Base-by-base conservation (phyloP, 331 rosid species). In the Quercus phellos region DNA sequence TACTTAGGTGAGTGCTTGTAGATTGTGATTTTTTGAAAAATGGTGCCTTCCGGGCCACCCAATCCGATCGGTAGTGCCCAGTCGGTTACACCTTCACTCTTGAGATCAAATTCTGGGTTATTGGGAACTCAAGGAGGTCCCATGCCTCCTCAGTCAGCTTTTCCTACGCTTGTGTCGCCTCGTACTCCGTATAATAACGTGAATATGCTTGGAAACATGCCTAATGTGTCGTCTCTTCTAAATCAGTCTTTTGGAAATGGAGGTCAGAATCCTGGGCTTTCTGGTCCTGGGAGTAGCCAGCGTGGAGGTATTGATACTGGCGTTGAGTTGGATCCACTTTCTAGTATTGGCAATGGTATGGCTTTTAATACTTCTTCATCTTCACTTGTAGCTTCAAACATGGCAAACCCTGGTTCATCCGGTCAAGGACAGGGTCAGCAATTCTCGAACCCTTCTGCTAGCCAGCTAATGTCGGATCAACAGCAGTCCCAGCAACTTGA, bases 41-140 rank as follows among this genome's bases (percentile, higher is more conserved):
- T 94, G 98, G 92, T 89, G 75, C 93, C 93, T 58, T 93, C 93
- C 77, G 98, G 98, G 90, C 92, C 89, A 72, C 89, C 97, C 80
- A 83, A 92, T 75, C 92, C 89, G 6, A 88, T 92, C 75, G 96
- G 98, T 78, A 90, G 94, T 81, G 70, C 96, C 88, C 98, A 89
- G 80, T 91, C 99, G 77, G 94, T 95, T 70, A 64, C 96, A 0
- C 89, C 98, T 30, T 90, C 98, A 6, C 94, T 89, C 69, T 73
- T 92, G 93, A 89, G 98, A 79, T 83, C 96, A 0, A 92, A 92
- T 82, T 94, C 98, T 6, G 98, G 93, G 81, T 83, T 94, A 89
- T 30, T 90, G 84, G 96, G 93, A 59, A 90, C 84, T 84, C 97
- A 89, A 84, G 97, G 96, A 26, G 94, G 92, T 79, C 85, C 93